Evolutionary conservation across 306 rosid genomes (phyloP).

Genomic region (Malus sylvestris): DNA sequence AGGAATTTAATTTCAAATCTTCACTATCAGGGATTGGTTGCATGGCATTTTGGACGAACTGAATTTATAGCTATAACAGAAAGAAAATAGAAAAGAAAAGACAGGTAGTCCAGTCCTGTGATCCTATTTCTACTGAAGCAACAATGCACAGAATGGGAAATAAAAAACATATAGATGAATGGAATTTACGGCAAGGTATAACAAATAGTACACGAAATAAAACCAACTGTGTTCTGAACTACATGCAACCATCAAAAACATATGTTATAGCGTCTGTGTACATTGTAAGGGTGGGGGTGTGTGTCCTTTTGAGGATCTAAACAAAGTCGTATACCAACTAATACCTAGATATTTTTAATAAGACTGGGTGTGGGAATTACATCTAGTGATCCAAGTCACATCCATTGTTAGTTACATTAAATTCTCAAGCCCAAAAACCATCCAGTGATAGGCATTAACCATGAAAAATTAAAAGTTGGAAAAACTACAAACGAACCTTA

Average conservation of each 20-base stretch:
- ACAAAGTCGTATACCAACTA: neutral
- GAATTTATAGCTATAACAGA: neutral
- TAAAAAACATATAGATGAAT: neutral
- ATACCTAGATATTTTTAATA: neutral
- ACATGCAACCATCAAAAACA: neutral
- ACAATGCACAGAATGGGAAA: neutral
- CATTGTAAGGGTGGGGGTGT: neutral
- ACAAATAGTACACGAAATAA: neutral
- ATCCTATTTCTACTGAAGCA: neutral
- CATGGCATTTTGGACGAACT: neutral
- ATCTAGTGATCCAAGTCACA: neutral
- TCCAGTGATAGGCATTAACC: conserved; percentile 6
- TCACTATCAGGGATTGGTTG: neutral
- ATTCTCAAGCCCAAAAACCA: conserved; percentile 4
- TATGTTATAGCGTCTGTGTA: neutral
- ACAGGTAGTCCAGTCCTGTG: neutral
- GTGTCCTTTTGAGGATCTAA: neutral
- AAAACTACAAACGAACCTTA: conserved; percentile 44
- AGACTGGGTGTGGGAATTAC: neutral
- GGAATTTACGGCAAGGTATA: neutral
- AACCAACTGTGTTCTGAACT: neutral
- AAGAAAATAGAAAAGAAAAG: neutral
- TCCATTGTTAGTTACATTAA: neutral
- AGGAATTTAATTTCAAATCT: neutral
- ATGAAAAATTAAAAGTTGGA: neutral